A percentile compares a stretch with the other conserved stretches of the same genome.
These are phyloP conservation scores for Pseudoscleropodium purum DNA, from an alignment of 225 moss, liverwort and hornwort genomes.

Conservation along the genomic window DNA sequence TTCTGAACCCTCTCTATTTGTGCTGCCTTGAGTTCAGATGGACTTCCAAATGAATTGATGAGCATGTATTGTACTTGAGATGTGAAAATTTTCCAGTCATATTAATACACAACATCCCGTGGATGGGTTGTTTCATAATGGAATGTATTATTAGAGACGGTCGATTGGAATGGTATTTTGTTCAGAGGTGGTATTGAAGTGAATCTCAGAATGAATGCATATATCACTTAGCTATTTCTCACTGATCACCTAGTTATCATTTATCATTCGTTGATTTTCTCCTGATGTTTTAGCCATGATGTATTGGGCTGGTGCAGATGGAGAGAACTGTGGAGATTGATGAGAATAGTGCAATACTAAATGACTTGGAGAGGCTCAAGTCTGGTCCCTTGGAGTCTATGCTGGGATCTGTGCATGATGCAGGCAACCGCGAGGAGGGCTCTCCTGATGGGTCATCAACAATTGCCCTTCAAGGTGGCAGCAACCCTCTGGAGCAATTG, in stretches of 20 bases:
- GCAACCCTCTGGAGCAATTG: slow-evolving; percentile 74
- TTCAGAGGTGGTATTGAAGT: neutral
- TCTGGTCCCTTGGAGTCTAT: slow-evolving; percentile 55
- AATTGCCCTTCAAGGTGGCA: slow-evolving; percentile 77
- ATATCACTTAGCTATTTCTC: no score
- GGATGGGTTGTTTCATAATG: no score
- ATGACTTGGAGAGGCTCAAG: slow-evolving; percentile 80
- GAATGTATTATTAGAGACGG: no score
- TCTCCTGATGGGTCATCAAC: slow-evolving; percentile 67
- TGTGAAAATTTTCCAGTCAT: neutral
- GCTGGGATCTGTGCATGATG: slow-evolving; percentile 68
- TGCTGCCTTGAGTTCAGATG: neutral
- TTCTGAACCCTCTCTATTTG: neutral
- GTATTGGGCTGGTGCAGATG: slow-evolving; percentile 42
- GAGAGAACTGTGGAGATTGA: slow-evolving; percentile 95
- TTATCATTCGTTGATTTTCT: neutral
- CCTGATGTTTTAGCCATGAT: neutral
- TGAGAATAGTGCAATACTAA: slow-evolving; percentile 75
- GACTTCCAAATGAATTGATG: no score
- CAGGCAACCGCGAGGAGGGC: slow-evolving; percentile 47
- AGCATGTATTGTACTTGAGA: no score
- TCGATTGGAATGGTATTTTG: neutral
- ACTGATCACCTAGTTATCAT: no score
- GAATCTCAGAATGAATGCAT: neutral
- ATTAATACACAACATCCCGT: no score